Evolutionary conservation across 2,329 filamentous ascomycete genomes (phyloP).

Genomic region (Colletotrichum plurivorum): DNA sequence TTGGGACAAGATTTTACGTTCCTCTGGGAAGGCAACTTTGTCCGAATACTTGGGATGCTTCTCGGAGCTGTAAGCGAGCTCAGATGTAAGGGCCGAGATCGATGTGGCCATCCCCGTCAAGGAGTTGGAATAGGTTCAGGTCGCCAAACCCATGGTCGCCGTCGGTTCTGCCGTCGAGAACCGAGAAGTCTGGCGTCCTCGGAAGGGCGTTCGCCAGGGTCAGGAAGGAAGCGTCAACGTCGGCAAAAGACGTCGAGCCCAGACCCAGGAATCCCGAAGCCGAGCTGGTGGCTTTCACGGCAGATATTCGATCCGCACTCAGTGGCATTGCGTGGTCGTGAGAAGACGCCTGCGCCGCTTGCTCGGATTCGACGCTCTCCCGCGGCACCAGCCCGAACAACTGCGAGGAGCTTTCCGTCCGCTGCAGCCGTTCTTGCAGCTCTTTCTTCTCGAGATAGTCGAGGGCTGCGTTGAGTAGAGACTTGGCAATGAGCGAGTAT

Average conservation of each 20-base stretch:
- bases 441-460: slow-evolving; percentile 64
- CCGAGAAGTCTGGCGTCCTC: slow-evolving; percentile 57
- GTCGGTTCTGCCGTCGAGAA: slow-evolving; percentile 55
- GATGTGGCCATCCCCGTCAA: slow-evolving; percentile 67
- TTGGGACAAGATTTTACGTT: no score
- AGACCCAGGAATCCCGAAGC: slow-evolving; percentile 43
- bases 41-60: background rate
- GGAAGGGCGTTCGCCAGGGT: slow-evolving; percentile 55
- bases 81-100: slow-evolving; percentile 60
- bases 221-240: slow-evolving; percentile 56
- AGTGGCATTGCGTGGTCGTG: slow-evolving; percentile 26
- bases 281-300: background rate
- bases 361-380: slow-evolving; percentile 36
- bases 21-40: no score
- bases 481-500: slow-evolving; percentile 68
- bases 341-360: slow-evolving; percentile 24
- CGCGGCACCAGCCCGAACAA: slow-evolving; percentile 65
- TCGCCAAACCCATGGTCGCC: slow-evolving; percentile 58
- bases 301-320: background rate
- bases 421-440: slow-evolving; percentile 59
- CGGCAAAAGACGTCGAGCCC: slow-evolving; percentile 51
- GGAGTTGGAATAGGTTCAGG: slow-evolving; percentile 65
- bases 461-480: slow-evolving; percentile 61
- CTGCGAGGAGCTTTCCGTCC: slow-evolving; percentile 66
- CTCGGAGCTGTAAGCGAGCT: background rate